phyloP scores from a whole-genome alignment of 2,329 filamentous ascomycete genomes.

The Nectriaceae sp. region DNA sequence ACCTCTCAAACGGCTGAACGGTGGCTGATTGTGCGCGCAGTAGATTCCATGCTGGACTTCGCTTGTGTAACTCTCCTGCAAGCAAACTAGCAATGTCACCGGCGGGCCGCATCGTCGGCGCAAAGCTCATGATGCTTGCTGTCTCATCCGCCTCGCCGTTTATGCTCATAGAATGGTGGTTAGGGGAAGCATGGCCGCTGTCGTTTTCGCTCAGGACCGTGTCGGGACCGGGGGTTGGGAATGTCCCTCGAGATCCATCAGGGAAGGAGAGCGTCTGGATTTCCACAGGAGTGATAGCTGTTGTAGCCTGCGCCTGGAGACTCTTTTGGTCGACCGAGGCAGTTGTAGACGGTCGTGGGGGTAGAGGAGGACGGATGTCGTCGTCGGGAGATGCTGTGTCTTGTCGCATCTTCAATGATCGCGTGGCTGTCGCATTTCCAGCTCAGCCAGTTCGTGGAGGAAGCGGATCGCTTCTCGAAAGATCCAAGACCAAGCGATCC shows the following conservation, averaged over 20 bases:
- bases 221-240: constrained; percentile 44
- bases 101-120: constrained; percentile 61
- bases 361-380: constrained; percentile 55
- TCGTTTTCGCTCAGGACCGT: constrained; percentile 39
- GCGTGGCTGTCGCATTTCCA: constrained; percentile 31
- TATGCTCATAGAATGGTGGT: constrained; percentile 29
- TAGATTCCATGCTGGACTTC: constrained; percentile 69
- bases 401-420: constrained; percentile 29
- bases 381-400: constrained; percentile 36
- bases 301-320: constrained; percentile 71
- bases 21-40: constrained; percentile 63
- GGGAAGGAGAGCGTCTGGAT: constrained; percentile 75
- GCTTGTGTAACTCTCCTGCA: constrained; percentile 66
- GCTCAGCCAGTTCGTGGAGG: constrained; percentile 9
- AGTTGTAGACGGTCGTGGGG: constrained; percentile 49
- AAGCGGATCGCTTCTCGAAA: background rate
- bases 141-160: constrained; percentile 60
- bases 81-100: constrained; percentile 83
- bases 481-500: constrained; percentile 16
- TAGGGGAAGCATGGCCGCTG: constrained; percentile 45
- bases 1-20: constrained; percentile 61
- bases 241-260: constrained; percentile 68
- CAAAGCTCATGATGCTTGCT: constrained; percentile 67
- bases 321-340: constrained; percentile 39
- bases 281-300: constrained; percentile 79